Evolutionary conservation across 2,329 filamentous ascomycete species (phyloP), one percentile per base, ranked within the genome.

Genomic region (Talaromyces atroroseus): DNA sequence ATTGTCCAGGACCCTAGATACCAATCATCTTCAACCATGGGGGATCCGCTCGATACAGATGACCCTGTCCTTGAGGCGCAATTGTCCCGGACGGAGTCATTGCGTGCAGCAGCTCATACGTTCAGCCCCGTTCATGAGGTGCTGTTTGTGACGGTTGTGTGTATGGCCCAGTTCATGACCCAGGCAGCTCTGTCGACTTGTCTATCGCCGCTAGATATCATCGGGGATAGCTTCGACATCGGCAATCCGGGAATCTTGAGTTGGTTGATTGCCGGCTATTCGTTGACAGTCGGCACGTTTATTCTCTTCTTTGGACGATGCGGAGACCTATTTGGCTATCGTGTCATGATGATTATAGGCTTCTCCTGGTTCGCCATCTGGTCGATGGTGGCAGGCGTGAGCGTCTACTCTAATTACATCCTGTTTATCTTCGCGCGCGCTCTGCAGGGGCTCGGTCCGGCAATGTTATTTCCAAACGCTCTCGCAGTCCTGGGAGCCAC

Each of bases 401-500:
- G 63, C 24, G 68, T 72, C 20, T 73, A 70, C 49, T 66, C 64
- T 3, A 66, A 81, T 74, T 5, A 72, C 75, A 69, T 74, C 1
- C 68, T 81, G 12, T 82, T 82, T 62, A 74, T 80, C 58, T 71
- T 78, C 36, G 74, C 75, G n/a, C 75, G 82, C 5, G 80, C 78
- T 0, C 65, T 84, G 2, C 82, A 85, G 59, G 82, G 71, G 3
- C 63, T 75, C 6, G 86, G 86, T 0, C 82, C 83, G 0, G 83
- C 84, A 0, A 74, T 89, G 34, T 71, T 79, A 11, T 72, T 88
- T 23, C 86, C 86, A 0, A 89, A 87, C 59, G 83, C 76, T 0
- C 69, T 88, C 21, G 85, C 84, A 2, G 74, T 89, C 12, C 68
- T 88, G 0, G 84, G 83, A 2, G 73, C 74, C 0, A 76, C 79